Evolutionary conservation across 805 yeast genomes (phyloP).

Genomic region (Peterozyma xylosa): DNA sequence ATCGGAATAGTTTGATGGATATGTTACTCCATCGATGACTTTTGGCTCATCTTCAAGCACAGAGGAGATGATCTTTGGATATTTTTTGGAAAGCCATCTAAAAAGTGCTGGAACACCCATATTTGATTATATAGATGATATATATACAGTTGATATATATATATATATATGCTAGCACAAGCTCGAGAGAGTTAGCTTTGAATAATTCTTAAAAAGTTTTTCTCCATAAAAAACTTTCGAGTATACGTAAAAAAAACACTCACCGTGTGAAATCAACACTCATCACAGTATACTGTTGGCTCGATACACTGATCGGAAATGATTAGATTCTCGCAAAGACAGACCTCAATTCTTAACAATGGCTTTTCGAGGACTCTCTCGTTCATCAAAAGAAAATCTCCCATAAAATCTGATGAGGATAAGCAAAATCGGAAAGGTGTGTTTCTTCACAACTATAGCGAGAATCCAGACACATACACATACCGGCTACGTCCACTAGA

Average conservation of each 20-base stretch:
- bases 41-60: slow-evolving; percentile 69
- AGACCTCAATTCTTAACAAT: neutral
- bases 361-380: neutral
- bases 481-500: slow-evolving; percentile 7
- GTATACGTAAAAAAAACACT: too few species aligned
- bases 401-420: neutral
- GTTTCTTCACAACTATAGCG: slow-evolving; percentile 11
- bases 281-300: too few species aligned
- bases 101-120: slow-evolving; percentile 98
- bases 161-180: too few species aligned
- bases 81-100: slow-evolving; percentile 90
- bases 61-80: slow-evolving; percentile 90
- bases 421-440: too few species aligned
- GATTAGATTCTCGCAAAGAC: neutral
- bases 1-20: slow-evolving; percentile 60
- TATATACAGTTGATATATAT: too few species aligned
- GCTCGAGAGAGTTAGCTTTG: too few species aligned
- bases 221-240: too few species aligned
- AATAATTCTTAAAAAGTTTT: too few species aligned
- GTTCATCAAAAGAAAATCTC: neutral
- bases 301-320: too few species aligned
- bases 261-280: too few species aligned
- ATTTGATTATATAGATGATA: neutral
- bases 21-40: slow-evolving; percentile 49
- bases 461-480: slow-evolving; percentile 14